Base-by-base conservation (phyloP, 1,139 yeast species). In the Candida sanyaensis region DNA sequence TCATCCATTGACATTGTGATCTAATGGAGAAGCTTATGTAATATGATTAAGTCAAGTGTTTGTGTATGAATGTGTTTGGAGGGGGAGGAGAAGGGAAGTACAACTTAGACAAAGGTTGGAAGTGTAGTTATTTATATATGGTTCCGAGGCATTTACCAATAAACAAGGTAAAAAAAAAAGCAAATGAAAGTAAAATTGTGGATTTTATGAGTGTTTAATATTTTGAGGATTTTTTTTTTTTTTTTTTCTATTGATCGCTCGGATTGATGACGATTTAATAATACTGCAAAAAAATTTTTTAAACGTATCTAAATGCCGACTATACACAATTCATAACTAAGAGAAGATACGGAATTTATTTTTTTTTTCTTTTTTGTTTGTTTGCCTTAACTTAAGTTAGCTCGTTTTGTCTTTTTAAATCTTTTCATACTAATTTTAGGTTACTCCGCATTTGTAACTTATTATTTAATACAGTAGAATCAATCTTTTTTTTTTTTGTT, bases 1-100 rank as follows among this genome's bases (percentile, higher is more conserved):
- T 84, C 88, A 52, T 73, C 77, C 56, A 53, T 53, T 23, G 10
- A 28, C 31, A 26, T 37, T n/a, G 9, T 26, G 28, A 26, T 2
- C 28, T 26, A 26, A 8, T 26, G 28, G 28, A 26, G 28, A 26
- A 26, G 28, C 3, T 26, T 26, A 9, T 32, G 34, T 11, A 29
- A 9, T 10, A 29, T 13, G 34, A 17, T 7, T 5, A 32, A 12
- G 34, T 32, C 21, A 21, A 8, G 23, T n/a, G 8, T 6, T 21
- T 32, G 33, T 31, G 8, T 13, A 17, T 12, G 23, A 6, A n/a
- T 7, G 34, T 32, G 33, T 10, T 11, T 21, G 38, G 17, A 12
- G 39, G 39, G 29, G 6, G 21, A 29, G 5, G 29, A n/a, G 21
- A 29, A 1, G 17, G 39, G 21, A 17, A 17, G 28, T 26, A 26